Evolutionary conservation across 176 grass and related monocot species (phyloP).

Genomic region (Bonia amplexicaulis): DNA sequence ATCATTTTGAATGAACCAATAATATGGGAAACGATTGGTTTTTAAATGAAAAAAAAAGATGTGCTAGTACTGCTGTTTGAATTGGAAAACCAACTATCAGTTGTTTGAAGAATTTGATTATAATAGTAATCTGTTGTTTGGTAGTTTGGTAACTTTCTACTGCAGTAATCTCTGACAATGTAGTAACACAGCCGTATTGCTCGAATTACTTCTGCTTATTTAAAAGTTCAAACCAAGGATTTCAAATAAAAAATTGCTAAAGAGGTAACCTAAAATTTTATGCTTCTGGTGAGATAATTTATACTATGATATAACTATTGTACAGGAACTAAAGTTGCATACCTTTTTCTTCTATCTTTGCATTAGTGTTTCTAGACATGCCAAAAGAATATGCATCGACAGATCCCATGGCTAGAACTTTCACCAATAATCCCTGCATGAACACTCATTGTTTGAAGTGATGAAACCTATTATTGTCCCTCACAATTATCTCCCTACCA

Average conservation of each 20-base stretch:
- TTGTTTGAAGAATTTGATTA: background rate
- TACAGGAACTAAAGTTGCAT: conserved; percentile 4
- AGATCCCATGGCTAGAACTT: background rate
- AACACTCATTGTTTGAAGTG: conserved; percentile 69
- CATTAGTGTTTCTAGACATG: background rate
- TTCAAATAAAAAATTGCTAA: background rate
- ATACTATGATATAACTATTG: background rate
- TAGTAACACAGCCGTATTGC: background rate
- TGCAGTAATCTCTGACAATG: background rate
- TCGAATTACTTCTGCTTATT: background rate
- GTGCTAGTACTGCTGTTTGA: background rate
- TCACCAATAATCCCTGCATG: conserved; percentile 84
- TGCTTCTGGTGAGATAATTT: background rate
- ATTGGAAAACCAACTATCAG: background rate
- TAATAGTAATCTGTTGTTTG: background rate
- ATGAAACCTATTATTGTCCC: conserved; percentile 89
- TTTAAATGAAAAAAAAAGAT: background rate
- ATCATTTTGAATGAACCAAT: background rate
- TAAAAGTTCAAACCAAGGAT: background rate
- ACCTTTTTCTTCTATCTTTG: conserved; percentile 17
- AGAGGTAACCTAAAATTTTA: background rate
- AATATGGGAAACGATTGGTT: background rate
- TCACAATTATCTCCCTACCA: conserved; percentile 66
- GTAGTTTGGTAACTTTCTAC: background rate
- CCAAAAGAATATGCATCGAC: background rate